Evolutionary conservation across 176 grass and related monocot species (phyloP), one percentile per base, ranked within the genome.

Genomic region (Pharus latifolius): DNA sequence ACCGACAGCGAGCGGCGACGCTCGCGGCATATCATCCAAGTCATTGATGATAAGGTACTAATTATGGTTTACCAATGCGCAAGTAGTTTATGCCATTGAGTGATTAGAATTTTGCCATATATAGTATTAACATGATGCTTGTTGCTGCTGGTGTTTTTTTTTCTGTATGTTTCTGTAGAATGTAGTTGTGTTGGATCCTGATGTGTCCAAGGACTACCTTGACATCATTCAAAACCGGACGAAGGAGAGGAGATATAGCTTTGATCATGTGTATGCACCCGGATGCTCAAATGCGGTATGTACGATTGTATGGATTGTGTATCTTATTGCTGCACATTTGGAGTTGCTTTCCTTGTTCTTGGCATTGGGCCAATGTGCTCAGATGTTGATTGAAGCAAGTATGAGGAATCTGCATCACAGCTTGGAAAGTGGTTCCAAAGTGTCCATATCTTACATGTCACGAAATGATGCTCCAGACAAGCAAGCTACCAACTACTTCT

Each of bases 181-280:
- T 83, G 82, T 99, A 2, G 90, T 88, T 50, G 90, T 99, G 44
- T 63, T 99, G 79, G 95, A 99, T 71, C 95, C 95, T 76, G 95
- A 99, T 85, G 54, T 91, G 26, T 99, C 95, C 23, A 99, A 99
- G 82, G 95, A 93, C 63, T 99, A 94, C 56, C 87, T 99, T 35
- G 90, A 94, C 10, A 82, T 84, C 46, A 99, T 94, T 44, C 95
- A 99, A 69, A 99, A 99, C 82, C 63, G 95, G 45, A 94, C 90
- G 1, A 99, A 99, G 82, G 90, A 99, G 74, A 94, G 53, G 56
- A 86, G 82, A 84, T 99, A 94, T 19, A 94, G 75, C 83, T 99
- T 99, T 46, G 95, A 99, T 86, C 90, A 94, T 79, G 90, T 99
- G 23, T 99, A 82, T 40, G 82, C 84, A 17, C 82, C 90, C 9